Percentiles rank a stretch among this genome's conserved stretches.
Evolutionary conservation across 176 grass and related monocot species (phyloP).

Genomic region (Tillandsia leiboldiana): DNA sequence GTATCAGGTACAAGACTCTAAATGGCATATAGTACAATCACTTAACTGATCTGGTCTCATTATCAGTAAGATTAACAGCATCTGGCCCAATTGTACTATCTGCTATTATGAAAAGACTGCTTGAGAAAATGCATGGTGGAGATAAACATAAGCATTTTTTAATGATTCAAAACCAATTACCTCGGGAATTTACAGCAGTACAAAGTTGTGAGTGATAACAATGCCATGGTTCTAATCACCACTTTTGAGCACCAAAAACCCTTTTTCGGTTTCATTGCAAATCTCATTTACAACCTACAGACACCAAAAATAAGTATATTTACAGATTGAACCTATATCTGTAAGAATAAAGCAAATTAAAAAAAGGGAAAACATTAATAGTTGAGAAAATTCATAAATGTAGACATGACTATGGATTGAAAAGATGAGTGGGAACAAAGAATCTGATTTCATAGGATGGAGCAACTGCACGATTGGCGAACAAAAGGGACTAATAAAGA

Average conservation of each 20-base stretch:
- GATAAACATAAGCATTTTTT: background rate
- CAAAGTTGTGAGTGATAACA: background rate
- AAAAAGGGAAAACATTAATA: background rate
- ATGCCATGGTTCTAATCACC: conserved; percentile 39
- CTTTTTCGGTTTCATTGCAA: conserved; percentile 33
- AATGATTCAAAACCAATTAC: conserved; percentile 10
- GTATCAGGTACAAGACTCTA: too few relatives aligned
- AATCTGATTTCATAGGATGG: too few relatives aligned
- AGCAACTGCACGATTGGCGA: too few relatives aligned
- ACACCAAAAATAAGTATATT: background rate
- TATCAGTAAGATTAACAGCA: too few relatives aligned
- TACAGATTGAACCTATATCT: conserved; percentile 5
- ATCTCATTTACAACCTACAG: conserved; percentile 32
- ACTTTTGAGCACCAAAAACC: conserved; percentile 33
- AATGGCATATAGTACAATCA: too few relatives aligned
- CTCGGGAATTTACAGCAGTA: conserved; percentile 21
- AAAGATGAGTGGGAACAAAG: too few relatives aligned
- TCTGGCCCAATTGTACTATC: too few relatives aligned
- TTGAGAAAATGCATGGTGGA: too few relatives aligned
- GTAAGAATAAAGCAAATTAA: background rate
- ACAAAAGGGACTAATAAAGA: too few relatives aligned
- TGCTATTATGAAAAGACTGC: too few relatives aligned
- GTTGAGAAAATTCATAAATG: background rate
- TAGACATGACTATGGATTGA: background rate
- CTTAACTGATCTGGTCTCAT: too few relatives aligned